phyloP scores from a whole-genome alignment of 768 basidiomycete species.

The Jaapia argillacea region DNA sequence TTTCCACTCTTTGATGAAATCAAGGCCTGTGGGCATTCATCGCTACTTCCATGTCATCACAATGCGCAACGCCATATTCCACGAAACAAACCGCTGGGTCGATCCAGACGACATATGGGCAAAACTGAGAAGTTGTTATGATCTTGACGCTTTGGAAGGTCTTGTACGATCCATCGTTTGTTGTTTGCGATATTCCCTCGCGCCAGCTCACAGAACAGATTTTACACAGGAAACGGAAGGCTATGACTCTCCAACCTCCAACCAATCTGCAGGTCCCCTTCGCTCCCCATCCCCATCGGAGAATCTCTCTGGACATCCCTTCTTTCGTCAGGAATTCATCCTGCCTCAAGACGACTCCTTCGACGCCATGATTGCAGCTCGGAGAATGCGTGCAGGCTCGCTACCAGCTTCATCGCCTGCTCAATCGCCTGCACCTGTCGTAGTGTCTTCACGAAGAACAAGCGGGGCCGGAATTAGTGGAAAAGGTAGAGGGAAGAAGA shows the following conservation, averaged over 20 bases:
- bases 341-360: conserved; percentile 51
- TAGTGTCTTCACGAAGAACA: conserved; percentile 19
- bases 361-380: conserved; percentile 48
- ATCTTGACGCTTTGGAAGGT: conserved; percentile 65
- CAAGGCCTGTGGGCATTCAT: conserved; percentile 77
- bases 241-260: conserved; percentile 24
- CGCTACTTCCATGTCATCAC: conserved; percentile 74
- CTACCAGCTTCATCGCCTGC: conserved; percentile 42
- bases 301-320: conserved; percentile 59
- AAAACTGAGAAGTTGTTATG: conserved; percentile 63
- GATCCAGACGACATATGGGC: conserved; percentile 60
- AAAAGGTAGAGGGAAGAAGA: conserved; percentile 3
- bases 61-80: conserved; percentile 61
- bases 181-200: conserved; percentile 2
- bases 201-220: neutral
- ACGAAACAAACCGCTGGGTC: conserved; percentile 57
- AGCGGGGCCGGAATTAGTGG: conserved; percentile 35
- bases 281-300: conserved; percentile 62
- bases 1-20: conserved; percentile 73
- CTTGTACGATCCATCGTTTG: too few species aligned
- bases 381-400: conserved; percentile 60
- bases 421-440: conserved; percentile 36
- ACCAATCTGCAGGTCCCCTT: conserved; percentile 35
- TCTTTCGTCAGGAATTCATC: conserved; percentile 61
- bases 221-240: conserved; percentile 30